Percentiles rank a stretch among this genome's conserved stretches.
Evolutionary conservation across 495 filamentous ascomycete species (phyloP).

Genomic region (Delitschia confertaspora): DNA sequence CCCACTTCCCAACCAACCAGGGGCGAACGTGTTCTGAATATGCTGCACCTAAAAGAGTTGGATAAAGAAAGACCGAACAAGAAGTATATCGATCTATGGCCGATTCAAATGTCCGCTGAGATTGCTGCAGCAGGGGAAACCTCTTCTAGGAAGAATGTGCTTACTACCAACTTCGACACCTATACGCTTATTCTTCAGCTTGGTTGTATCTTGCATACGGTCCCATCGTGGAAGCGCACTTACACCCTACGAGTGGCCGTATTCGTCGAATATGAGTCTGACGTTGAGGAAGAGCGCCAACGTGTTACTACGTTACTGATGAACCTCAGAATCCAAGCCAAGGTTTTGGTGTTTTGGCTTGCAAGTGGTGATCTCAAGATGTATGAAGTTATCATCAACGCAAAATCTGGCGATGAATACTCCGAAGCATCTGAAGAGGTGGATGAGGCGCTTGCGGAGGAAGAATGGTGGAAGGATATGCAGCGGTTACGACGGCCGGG

Average conservation of each 20-base stretch:
- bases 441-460: constrained; percentile 51
- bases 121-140: constrained; percentile 44
- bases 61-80: constrained; percentile 50
- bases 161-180: constrained; percentile 88
- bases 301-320: constrained; percentile 67
- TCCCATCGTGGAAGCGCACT: constrained; percentile 70
- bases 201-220: constrained; percentile 75
- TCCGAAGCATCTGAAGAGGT: constrained; percentile 44
- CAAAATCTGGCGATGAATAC: constrained; percentile 36
- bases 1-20: constrained; percentile 37
- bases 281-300: constrained; percentile 68
- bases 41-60: constrained; percentile 23
- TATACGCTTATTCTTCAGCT: constrained; percentile 83
- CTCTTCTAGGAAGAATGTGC: constrained; percentile 48
- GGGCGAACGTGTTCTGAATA: constrained; percentile 8
- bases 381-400: constrained; percentile 75
- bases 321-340: constrained; percentile 71
- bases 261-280: constrained; percentile 83
- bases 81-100: constrained; percentile 82
- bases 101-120: constrained; percentile 76
- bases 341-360: constrained; percentile 74
- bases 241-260: constrained; percentile 69
- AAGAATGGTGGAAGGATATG: constrained; percentile 82
- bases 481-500: constrained; percentile 44
- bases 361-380: constrained; percentile 61